Base-by-base conservation (phyloP, 805 yeast genomes). In the Nakazawaea ernobii region DNA sequence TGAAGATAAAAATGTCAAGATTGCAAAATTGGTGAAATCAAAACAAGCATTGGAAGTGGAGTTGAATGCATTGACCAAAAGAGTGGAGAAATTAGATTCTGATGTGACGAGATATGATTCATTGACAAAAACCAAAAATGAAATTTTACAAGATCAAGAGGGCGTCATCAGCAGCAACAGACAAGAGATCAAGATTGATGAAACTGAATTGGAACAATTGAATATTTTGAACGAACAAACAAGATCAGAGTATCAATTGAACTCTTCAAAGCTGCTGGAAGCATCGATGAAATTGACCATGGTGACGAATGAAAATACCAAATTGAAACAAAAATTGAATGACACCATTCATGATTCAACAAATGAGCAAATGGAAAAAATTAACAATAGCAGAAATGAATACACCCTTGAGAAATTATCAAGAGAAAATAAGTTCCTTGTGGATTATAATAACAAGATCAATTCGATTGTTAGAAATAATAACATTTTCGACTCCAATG, bases 241-340 rank as follows among this genome's bases (percentile, higher is more conserved):
- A 28, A 59, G 84, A 49, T 35, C 50, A 1, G 47, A 60, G n/a
- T 79, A 79, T 53, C 83, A 77, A 56, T 42, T 49, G 4, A 57
- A 57, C 7, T 76, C 82, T 0, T 65, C 77, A 45, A 52, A n/a
- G 81, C 82, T 3, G 79, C 79, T 0, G 65, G 62, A 2, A 35
- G 39, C 8, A 45, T 74, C 24, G 53, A 58, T 20, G 52, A 53
- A 8, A 64, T 29, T 50, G 66, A 5, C 57, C 61, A 1, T 76
- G 73, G 1, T 60, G 66, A 5, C 70, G 68, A 33, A 50, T 55
- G 27, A 58, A 58, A 29, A 55, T 70, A 30, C 51, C 52, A n/a
- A 33, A 13, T 4, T 48, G 24, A 49, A 58, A 13, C 41, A 39
- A 20, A 46, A 50, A 26, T 33, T 59, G 2, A 53, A 55, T 8